phyloP scores from a whole-genome alignment of 2,329 filamentous ascomycete genomes.

The Colletotrichum zoysiae region DNA sequence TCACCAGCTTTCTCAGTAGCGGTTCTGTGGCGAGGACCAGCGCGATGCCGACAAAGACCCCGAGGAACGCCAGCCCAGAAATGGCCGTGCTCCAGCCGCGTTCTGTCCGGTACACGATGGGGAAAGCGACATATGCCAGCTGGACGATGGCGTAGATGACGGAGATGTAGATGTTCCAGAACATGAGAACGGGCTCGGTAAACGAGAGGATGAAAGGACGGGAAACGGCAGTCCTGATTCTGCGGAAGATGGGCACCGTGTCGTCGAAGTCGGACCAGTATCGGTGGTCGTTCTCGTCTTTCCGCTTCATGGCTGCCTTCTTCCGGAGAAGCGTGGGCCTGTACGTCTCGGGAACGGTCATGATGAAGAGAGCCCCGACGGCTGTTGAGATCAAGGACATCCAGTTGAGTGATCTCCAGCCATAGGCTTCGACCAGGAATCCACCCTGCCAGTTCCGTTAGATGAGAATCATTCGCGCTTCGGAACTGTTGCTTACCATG shows the following conservation, averaged over 20 bases:
- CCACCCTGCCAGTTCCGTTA: constrained; percentile 53
- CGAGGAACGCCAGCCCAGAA: constrained; percentile 61
- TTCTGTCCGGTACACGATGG: constrained; percentile 68
- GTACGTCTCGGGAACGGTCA: constrained; percentile 67
- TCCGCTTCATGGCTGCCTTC: constrained; percentile 60
- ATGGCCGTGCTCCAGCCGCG: constrained; percentile 70
- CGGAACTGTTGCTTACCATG: constrained; percentile 45
- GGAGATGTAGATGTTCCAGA: constrained; percentile 72
- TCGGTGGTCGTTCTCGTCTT: constrained; percentile 63
- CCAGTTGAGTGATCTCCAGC: constrained; percentile 75
- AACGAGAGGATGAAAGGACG: constrained; percentile 72
- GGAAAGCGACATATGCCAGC: constrained; percentile 74
- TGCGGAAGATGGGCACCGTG: constrained; percentile 62
- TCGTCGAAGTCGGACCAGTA: constrained; percentile 72
- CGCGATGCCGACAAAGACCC: constrained; percentile 42
- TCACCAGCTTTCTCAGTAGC: constrained; percentile 63
- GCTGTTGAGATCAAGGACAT: constrained; percentile 67
- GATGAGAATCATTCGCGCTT: neutral
- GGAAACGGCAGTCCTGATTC: constrained; percentile 69
- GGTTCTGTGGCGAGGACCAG: constrained; percentile 56
- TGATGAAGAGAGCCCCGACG: constrained; percentile 63
- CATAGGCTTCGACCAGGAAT: constrained; percentile 68
- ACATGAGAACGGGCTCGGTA: constrained; percentile 66
- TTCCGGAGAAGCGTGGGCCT: constrained; percentile 64
- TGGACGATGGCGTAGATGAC: constrained; percentile 75